Conservation (phyloP, 106 monocot genomes). For the Dendrobium huoshanense region DNA sequence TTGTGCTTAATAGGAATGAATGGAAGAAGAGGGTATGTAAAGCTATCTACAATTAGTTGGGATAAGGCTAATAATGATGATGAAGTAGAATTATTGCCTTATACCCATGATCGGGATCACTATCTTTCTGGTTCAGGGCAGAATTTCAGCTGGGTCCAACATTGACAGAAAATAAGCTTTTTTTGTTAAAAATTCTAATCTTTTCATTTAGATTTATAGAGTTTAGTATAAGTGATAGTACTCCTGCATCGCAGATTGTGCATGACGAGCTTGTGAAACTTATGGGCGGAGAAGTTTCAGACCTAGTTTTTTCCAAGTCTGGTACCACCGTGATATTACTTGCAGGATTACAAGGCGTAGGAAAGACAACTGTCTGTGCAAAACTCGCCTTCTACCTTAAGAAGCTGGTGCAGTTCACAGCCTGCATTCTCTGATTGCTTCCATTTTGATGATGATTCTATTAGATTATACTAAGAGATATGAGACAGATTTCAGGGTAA, state of each 20-base stretch:
- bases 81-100: background rate
- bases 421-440: background rate
- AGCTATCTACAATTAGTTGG: no score
- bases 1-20: no score
- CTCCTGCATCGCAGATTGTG: slow-evolving; percentile 57
- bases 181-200: background rate
- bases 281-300: slow-evolving; percentile 92
- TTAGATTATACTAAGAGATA: slow-evolving; percentile 24
- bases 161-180: background rate
- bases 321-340: slow-evolving; percentile 88
- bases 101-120: background rate
- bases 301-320: slow-evolving; percentile 76
- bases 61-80: no score
- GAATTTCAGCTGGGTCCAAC: background rate
- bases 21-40: no score
- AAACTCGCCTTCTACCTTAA: slow-evolving; percentile 93
- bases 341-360: slow-evolving; percentile 97
- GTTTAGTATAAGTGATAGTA: background rate
- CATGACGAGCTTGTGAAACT: slow-evolving; percentile 82
- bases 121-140: background rate
- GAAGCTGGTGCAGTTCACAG: slow-evolving; percentile 57
- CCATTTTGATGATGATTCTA: background rate
- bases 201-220: background rate
- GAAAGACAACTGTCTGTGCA: slow-evolving; percentile 93
- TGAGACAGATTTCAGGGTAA: slow-evolving; percentile 72